phyloP scores from a whole-genome alignment of 176 grass and related monocot genomes.

The Cenchrus fungigraminus region DNA sequence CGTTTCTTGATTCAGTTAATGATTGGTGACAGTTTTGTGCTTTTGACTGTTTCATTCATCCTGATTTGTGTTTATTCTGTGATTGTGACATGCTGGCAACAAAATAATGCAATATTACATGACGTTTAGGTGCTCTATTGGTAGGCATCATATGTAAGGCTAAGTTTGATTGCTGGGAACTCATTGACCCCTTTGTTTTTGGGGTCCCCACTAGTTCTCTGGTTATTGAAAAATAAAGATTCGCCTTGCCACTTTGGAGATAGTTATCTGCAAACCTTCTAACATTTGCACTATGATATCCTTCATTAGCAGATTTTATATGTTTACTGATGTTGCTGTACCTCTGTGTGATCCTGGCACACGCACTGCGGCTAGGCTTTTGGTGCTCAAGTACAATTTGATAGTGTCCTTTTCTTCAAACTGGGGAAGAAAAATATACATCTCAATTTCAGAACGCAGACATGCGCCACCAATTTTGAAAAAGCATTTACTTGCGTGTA shows the following conservation, averaged over 20 bases:
- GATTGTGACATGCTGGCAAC: conserved; percentile 35
- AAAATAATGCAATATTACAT: conserved; percentile 19
- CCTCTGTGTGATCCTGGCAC: not conserved
- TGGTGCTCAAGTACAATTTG: not conserved
- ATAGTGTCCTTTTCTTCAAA: not conserved
- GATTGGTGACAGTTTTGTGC: conserved; percentile 35
- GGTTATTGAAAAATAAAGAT: conserved; percentile 13
- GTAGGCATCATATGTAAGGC: not conserved
- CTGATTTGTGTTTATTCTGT: conserved; percentile 22
- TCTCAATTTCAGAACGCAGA: not conserved
- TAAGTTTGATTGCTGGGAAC: conserved; percentile 7
- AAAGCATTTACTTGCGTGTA: not conserved
- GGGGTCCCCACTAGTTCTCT: not conserved
- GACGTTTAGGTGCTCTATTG: not conserved
- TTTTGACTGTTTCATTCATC: conserved; percentile 44
- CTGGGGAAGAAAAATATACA: not conserved
- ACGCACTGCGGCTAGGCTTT: not conserved
- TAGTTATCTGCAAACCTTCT: not conserved
- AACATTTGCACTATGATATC: conserved; percentile 7
- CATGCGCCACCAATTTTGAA: not conserved
- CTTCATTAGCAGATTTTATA: not conserved
- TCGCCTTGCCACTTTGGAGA: not conserved
- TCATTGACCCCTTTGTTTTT: conserved; percentile 24
- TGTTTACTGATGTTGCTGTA: not conserved
- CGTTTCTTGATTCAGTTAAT: conserved; percentile 39